phyloP scores from a whole-genome alignment of 495 filamentous ascomycete species.

The Choiromyces venosus region DNA sequence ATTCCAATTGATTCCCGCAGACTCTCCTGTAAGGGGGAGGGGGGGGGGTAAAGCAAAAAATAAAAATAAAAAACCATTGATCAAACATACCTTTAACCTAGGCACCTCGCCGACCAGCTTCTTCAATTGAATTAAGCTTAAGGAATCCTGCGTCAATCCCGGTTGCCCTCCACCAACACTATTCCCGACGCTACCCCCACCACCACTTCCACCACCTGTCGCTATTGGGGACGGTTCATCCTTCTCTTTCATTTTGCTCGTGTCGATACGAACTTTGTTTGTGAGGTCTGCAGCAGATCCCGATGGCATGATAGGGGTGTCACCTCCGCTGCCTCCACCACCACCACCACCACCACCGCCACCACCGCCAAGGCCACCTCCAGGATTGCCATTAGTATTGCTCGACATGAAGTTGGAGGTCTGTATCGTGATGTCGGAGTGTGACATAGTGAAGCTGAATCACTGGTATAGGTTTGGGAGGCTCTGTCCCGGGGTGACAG shows the following conservation, averaged over 20 bases:
- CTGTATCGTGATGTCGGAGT: neutral
- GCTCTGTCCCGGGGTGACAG: neutral
- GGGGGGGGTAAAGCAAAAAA: neutral
- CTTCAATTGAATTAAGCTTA: constrained; percentile 75
- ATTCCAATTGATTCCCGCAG: neutral
- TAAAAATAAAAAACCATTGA: neutral
- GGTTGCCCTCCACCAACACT: neutral
- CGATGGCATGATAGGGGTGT: neutral
- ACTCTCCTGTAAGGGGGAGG: neutral
- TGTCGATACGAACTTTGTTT: constrained; percentile 31
- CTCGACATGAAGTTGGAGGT: neutral
- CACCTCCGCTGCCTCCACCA: neutral
- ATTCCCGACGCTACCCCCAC: neutral
- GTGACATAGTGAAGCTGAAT: neutral
- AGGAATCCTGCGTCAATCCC: constrained; percentile 56
- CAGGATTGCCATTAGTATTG: neutral
- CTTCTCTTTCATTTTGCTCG: constrained; percentile 27
- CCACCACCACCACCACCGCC: neutral
- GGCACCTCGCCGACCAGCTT: constrained; percentile 63
- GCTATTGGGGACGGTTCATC: constrained; percentile 9
- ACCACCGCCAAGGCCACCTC: too few relatives aligned
- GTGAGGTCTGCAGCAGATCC: constrained; percentile 16
- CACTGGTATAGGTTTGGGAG: neutral
- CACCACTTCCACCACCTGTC: neutral
- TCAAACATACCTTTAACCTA: constrained; percentile 17